Evolutionary conservation across 2,329 filamentous ascomycete species (phyloP).

Genomic region (Exophiala phaeomuriformis): DNA sequence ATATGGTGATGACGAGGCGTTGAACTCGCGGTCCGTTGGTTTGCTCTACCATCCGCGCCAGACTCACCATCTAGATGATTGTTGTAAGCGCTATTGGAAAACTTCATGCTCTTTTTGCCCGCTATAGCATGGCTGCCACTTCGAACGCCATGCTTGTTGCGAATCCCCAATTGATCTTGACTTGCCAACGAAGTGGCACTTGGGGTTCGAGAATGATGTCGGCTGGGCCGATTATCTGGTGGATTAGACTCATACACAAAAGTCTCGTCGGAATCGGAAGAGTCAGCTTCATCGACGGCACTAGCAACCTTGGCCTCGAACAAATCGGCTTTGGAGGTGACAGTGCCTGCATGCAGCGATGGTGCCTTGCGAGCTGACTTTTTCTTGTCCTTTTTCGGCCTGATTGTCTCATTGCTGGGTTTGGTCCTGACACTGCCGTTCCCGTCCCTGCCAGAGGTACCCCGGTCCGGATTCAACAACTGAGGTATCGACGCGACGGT

Average conservation of each 20-base stretch:
- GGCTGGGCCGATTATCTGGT: slow-evolving; percentile 57
- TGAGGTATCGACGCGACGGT: slow-evolving; percentile 88
- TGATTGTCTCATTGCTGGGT: slow-evolving; percentile 89
- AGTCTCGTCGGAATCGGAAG: slow-evolving; percentile 94
- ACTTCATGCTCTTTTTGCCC: slow-evolving; percentile 93
- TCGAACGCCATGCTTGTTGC: slow-evolving; percentile 60
- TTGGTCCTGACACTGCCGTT: slow-evolving; percentile 74
- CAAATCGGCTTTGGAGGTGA: slow-evolving; percentile 91
- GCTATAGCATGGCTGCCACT: slow-evolving; percentile 57
- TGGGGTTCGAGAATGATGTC: slow-evolving; percentile 88
- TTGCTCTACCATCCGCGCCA: slow-evolving; percentile 58
- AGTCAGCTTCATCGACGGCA: slow-evolving; percentile 91
- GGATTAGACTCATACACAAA: slow-evolving; percentile 99
- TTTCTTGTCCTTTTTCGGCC: slow-evolving; percentile 89
- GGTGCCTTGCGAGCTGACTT: slow-evolving; percentile 68
- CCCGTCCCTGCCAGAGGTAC: slow-evolving; percentile 51
- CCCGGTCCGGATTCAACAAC: slow-evolving; percentile 54
- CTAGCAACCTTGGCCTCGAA: slow-evolving; percentile 96
- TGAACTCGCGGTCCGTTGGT: slow-evolving; percentile 50
- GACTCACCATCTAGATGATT: slow-evolving; percentile 58
- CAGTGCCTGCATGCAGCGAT: slow-evolving; percentile 44
- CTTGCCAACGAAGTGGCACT: slow-evolving; percentile 72
- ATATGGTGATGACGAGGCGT: slow-evolving; percentile 72
- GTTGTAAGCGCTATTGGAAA: slow-evolving; percentile 70
- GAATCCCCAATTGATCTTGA: slow-evolving; percentile 40